Conservation (phyloP, 2,329 filamentous ascomycete genomes). For the Colletotrichum shisoi region DNA sequence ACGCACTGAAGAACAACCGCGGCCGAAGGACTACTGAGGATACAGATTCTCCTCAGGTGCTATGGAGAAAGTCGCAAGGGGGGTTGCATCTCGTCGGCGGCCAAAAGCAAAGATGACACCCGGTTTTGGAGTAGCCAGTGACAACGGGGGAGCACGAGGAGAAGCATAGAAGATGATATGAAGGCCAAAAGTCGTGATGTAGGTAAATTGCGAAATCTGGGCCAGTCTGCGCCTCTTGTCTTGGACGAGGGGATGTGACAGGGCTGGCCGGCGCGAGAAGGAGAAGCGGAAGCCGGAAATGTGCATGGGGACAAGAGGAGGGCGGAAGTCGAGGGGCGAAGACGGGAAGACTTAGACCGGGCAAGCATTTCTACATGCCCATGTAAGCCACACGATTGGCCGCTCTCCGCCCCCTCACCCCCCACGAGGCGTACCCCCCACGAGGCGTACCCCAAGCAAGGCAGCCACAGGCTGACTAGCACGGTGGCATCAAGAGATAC, state of each 20-base stretch:
- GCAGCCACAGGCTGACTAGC: conserved; percentile 21
- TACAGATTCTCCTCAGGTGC: no score
- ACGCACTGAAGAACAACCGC: neutral
- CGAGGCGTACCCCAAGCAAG: conserved; percentile 11
- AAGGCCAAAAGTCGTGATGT: neutral
- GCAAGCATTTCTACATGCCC: neutral
- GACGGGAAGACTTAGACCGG: neutral
- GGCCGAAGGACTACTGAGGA: neutral
- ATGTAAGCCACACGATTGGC: neutral
- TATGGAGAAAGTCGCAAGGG: neutral
- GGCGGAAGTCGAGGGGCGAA: neutral
- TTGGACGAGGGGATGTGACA: neutral
- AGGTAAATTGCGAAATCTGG: neutral
- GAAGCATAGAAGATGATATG: neutral
- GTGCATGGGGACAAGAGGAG: neutral
- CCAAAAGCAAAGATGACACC: conserved; percentile 15
- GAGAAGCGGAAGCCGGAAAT: neutral
- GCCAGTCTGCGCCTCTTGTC: neutral
- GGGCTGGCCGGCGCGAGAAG: neutral
- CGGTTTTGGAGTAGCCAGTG: neutral
- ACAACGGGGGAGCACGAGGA: neutral
- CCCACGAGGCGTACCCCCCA: no score
- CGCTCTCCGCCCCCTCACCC: neutral
- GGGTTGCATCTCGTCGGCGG: neutral
- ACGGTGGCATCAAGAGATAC: neutral